Conservation (phyloP, 306 rosid genomes). For the Malus fusca region DNA sequence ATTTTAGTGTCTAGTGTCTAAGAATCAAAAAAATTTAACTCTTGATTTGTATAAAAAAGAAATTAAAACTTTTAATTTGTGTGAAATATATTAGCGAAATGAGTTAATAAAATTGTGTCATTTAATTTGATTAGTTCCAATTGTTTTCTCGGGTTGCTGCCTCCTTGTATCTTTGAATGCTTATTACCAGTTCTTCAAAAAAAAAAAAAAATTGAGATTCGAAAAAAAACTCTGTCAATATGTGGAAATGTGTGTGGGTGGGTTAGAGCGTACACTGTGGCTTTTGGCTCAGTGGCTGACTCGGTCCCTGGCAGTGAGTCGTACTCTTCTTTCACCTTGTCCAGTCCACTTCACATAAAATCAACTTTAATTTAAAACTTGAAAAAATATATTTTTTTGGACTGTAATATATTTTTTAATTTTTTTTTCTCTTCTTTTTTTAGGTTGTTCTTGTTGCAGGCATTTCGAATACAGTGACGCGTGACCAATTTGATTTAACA, state of each 20-base stretch:
- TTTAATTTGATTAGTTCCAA: too few species aligned
- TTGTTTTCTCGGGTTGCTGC: too few species aligned
- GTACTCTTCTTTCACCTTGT: constrained; percentile 7
- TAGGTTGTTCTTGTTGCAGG: constrained; percentile 7
- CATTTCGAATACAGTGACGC: constrained; percentile 47
- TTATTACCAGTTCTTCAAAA: too few species aligned
- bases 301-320: not conserved
- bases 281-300: not conserved
- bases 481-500: constrained; percentile 30
- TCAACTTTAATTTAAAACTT: constrained; percentile 69
- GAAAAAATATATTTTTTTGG: constrained; percentile 13
- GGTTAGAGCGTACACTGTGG: constrained; percentile 24
- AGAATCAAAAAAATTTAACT: too few species aligned
- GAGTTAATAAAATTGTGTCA: too few species aligned
- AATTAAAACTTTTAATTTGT: too few species aligned
- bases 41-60: too few species aligned
- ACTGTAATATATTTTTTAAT: not conserved
- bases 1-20: too few species aligned
- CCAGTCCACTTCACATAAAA: constrained; percentile 50
- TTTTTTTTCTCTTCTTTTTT: not conserved
- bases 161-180: too few species aligned
- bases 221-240: too few species aligned
- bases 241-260: not conserved
- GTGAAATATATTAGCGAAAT: too few species aligned
- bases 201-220: too few species aligned